phyloP scores from a whole-genome alignment of 1,284 basidiomycete species.

The Paramarasmius palmivorus region DNA sequence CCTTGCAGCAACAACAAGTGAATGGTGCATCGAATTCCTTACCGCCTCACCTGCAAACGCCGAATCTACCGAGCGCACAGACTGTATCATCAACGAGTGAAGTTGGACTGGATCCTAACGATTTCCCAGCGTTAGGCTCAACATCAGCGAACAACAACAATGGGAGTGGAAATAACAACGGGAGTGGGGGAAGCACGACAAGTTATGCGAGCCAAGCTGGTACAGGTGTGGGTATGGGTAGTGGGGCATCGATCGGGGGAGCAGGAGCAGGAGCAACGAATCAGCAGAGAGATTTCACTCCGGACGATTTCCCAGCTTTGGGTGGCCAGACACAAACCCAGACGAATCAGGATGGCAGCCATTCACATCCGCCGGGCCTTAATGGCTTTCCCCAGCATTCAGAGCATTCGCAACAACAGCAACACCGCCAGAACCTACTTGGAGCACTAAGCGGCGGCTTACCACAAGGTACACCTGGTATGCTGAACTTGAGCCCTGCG shows the following conservation, averaged over 20 bases:
- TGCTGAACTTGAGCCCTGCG: slow-evolving; percentile 59
- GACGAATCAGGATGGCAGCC: slow-evolving; percentile 26
- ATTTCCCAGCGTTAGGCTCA: slow-evolving; percentile 82
- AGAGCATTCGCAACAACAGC: slow-evolving; percentile 46
- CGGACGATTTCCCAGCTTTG: slow-evolving; percentile 83
- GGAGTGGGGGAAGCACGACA: slow-evolving; percentile 37
- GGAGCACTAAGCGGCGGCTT: slow-evolving; percentile 43
- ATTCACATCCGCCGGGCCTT: slow-evolving; percentile 68
- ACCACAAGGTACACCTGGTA: slow-evolving; percentile 57
- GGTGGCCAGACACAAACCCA: slow-evolving; percentile 54
- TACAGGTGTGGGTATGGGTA: slow-evolving; percentile 32
- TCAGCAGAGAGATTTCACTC: slow-evolving; percentile 70
- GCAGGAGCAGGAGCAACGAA: slow-evolving; percentile 36
- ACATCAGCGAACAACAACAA: slow-evolving; percentile 39
- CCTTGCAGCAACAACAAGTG: slow-evolving; percentile 39
- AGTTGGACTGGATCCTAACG: slow-evolving; percentile 80
- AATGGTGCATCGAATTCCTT: slow-evolving; percentile 52
- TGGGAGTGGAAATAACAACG: slow-evolving; percentile 33
- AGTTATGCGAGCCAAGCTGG: slow-evolving; percentile 77
- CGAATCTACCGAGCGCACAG: slow-evolving; percentile 47
- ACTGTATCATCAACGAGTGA: slow-evolving; percentile 68
- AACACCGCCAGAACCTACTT: slow-evolving; percentile 53
- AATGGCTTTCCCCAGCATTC: slow-evolving; percentile 60
- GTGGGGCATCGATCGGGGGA: slow-evolving; percentile 41
- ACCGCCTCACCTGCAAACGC: slow-evolving; percentile 56